Conservation (phyloP, 192 early-diverging fungal species). For the Gonapodya prolifera region DNA sequence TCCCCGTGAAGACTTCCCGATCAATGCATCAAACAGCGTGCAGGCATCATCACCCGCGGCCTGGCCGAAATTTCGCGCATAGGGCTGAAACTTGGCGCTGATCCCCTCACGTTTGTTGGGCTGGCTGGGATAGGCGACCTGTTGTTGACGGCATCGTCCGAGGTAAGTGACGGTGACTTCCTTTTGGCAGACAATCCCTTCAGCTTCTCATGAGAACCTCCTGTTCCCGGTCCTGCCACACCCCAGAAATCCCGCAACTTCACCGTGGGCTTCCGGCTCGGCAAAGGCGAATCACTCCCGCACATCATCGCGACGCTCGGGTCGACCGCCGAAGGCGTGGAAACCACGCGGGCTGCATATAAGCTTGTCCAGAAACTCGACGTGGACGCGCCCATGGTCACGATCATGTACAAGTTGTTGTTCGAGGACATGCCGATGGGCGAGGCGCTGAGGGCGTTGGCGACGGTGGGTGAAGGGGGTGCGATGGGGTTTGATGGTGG, state of each 20-base stretch:
- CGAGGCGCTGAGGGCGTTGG: neutral
- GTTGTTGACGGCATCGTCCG: neutral
- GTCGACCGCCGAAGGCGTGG: constrained; percentile 34
- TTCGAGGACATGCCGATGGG: neutral
- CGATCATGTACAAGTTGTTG: neutral
- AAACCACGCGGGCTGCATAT: constrained; percentile 33
- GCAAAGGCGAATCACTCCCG: constrained; percentile 27
- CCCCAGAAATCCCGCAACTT: constrained; percentile 32
- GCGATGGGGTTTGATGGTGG: neutral
- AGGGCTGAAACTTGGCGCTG: constrained; percentile 29
- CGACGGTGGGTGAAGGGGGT: too few relatives aligned
- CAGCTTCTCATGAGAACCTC: constrained; percentile 5
- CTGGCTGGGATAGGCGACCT: constrained; percentile 7
- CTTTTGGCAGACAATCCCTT: neutral
- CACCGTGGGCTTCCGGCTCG: constrained; percentile 31
- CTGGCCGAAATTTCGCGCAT: constrained; percentile 27
- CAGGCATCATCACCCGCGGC: neutral
- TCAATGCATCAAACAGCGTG: neutral
- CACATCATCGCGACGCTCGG: constrained; percentile 27
- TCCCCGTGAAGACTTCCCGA: too few relatives aligned
- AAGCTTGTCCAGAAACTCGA: constrained; percentile 19
- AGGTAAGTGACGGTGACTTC: neutral
- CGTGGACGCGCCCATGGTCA: constrained; percentile 16
- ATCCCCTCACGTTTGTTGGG: constrained; percentile 36
- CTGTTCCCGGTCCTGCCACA: neutral